Conservation (phyloP, 371 early-diverging fungal genomes). For the Rhizopus microsporus region DNA sequence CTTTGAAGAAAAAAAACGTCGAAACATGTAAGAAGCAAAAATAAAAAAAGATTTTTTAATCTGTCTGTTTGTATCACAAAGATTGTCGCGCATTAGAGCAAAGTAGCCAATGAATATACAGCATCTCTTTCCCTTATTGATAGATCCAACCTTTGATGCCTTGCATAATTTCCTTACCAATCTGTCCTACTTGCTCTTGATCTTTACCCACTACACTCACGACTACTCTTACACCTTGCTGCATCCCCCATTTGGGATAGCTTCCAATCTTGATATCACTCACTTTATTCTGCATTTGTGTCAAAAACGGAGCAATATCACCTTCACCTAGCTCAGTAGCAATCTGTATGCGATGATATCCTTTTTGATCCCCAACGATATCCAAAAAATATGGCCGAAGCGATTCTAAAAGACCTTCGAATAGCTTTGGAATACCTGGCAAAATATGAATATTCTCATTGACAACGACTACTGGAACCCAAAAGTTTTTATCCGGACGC, state of each 20-base stretch:
- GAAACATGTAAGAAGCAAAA: constrained; percentile 1
- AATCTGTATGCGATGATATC: constrained; percentile 55
- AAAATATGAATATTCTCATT: constrained; percentile 70
- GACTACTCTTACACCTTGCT: constrained; percentile 42
- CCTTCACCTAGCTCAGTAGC: constrained; percentile 59
- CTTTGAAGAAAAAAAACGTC: constrained; percentile 6
- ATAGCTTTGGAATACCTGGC: constrained; percentile 72
- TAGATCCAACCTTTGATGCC: constrained; percentile 25
- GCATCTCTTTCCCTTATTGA: background rate
- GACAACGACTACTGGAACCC: constrained; percentile 76
- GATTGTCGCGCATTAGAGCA: background rate
- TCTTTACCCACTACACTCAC: constrained; percentile 58
- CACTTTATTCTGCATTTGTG: constrained; percentile 42
- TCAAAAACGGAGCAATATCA: constrained; percentile 56
- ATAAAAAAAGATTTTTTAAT: background rate
- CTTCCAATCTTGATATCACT: constrained; percentile 63
- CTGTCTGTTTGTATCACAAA: constrained; percentile 1
- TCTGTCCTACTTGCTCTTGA: constrained; percentile 26
- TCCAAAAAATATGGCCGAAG: constrained; percentile 33
- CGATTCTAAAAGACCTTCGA: constrained; percentile 50
- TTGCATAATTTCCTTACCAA: constrained; percentile 16
- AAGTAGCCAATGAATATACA: background rate
- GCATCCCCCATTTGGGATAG: constrained; percentile 64
- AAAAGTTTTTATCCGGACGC: constrained; percentile 49
- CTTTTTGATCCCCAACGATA: constrained; percentile 11